A percentile compares a stretch with the other conserved stretches of the same genome.
Conservation (phyloP, 2,329 filamentous ascomycete species). For the Colletotrichum siamense region DNA sequence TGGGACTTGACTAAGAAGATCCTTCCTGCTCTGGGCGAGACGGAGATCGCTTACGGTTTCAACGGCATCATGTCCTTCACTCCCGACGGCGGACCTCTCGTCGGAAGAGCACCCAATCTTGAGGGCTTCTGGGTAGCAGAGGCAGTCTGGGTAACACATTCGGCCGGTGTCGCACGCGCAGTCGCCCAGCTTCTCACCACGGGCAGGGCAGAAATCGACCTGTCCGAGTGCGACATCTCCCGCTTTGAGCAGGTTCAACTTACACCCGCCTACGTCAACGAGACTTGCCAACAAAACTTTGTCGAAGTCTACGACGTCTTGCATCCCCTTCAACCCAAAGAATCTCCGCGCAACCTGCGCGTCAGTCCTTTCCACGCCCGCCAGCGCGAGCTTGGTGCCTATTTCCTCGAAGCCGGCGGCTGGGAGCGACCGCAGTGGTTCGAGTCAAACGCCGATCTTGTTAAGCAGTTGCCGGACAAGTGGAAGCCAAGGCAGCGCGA, state of each 20-base stretch:
- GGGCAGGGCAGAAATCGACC: constrained; percentile 59
- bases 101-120: constrained; percentile 62
- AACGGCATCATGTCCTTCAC: constrained; percentile 73
- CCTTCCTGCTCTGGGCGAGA: constrained; percentile 55
- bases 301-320: constrained; percentile 70
- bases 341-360: constrained; percentile 63
- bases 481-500: constrained; percentile 64
- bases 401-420: constrained; percentile 63
- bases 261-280: constrained; percentile 57
- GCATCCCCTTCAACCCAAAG: constrained; percentile 63
- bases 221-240: constrained; percentile 63
- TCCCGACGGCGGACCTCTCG: constrained; percentile 65
- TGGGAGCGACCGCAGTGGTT: constrained; percentile 72
- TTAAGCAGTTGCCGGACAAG: constrained; percentile 54
- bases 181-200: constrained; percentile 63
- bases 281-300: constrained; percentile 67
- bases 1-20: constrained; percentile 63
- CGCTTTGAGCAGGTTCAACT: constrained; percentile 68
- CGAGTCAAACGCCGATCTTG: constrained; percentile 57
- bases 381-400: constrained; percentile 60
- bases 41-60: constrained; percentile 63
- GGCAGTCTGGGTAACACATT: constrained; percentile 72
- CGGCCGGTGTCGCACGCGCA: constrained; percentile 65
- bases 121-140: constrained; percentile 70
- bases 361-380: constrained; percentile 62